Evolutionary conservation across 139 green algal species (phyloP), one percentile per base, ranked within the genome.

Genomic region (Micractinium conductrix): DNA sequence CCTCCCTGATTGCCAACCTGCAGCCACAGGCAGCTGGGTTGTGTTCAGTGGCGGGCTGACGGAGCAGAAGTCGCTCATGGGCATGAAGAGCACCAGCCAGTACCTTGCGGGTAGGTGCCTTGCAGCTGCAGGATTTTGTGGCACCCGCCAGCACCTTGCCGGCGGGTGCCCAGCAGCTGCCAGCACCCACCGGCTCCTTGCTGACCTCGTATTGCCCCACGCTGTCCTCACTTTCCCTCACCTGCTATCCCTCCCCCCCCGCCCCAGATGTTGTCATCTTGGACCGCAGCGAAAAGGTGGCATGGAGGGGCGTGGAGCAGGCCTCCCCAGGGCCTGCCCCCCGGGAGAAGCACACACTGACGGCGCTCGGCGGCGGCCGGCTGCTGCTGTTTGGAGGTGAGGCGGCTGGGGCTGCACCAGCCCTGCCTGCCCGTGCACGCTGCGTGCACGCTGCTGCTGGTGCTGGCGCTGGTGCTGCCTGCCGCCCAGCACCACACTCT

Each of bases 291-390:
- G 78, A 86, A 17, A 38, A 38, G 45, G 67, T 86, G 50, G 48
- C 62, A 19, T 85, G 78, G 85, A 44, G 53, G 12, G 63, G 45
- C 9, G 79, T 86, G 28, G 85, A 86, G 48, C 30, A 28, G 28
- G 78, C 60, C 24, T 43, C 70, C 16, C 74, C 37, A 24, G n/a
- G 35, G 19, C 91, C 91, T 22, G n/a, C 74, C 21, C 83, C 92
- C 19, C 81, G 93, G 21, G 93, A 95, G 93, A 93, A 93, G 79
- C 92, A 95, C 92, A 93, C 87, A 44, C 83, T 96, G 43, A 91
- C 86, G 12, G 40, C 82, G 2, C 81, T 94, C 55, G 70, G 79
- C 5, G 87, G 87, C 44, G 89, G 87, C 42, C 87, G 92, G 24
- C 72, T 95, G 75, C 79, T 96, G 67, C 83, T 96, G 79, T 87